Base-by-base conservation (phyloP, 2,329 filamentous ascomycete species). In the Colletotrichum sp. region DNA sequence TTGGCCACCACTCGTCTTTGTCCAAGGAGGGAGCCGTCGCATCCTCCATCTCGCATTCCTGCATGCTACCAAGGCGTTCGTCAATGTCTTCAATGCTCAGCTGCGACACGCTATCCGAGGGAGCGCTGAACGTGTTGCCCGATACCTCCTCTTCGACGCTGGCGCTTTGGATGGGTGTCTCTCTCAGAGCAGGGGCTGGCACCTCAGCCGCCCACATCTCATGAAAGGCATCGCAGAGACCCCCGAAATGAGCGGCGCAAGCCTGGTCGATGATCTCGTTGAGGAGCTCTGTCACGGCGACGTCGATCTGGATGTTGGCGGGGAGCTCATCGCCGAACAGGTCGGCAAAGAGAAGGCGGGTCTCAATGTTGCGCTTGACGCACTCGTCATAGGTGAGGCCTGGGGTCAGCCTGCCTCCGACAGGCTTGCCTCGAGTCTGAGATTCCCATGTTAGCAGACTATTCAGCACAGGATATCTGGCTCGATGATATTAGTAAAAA, bases 291-390 rank as follows among this genome's bases (percentile, higher is more conserved):
- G 67, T 52, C 32, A 36, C 16, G 2, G 11, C 72, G 8, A 65
- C 28, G 9, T 72, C 72, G 52, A 65, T 61, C 22, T 59, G 39
- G 19, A 77, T 30, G 22, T 65, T 30, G 15, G 16, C 48, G 13
- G 68, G 68, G n/a, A 77, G 39, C 30, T 75, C 69, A 13, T 78
- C 77, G 3, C 61, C 77, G 27, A 78, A 78, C 1, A 78, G 48
- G 2, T 77, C 75, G 28, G 68, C 28, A n/a, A 55, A 75, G 9
- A 55, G 52, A 16, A 19, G 16, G 19, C 65, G 75, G 25, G 66
- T 48, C 66, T 71, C 34, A 13, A 48, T 52, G 39, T 78, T 78
- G 25, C 22, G 34, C 13, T 30, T 52, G 19, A 71, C 22, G 48
- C 68, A 73, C n/a, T 73, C 8, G 27, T 70, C 75, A 11, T 64